A percentile compares a stretch with the other conserved stretches of the same genome.
Evolutionary conservation across 176 grass and related monocot species (phyloP).

Genomic region (Eremochloa ophiuroides): DNA sequence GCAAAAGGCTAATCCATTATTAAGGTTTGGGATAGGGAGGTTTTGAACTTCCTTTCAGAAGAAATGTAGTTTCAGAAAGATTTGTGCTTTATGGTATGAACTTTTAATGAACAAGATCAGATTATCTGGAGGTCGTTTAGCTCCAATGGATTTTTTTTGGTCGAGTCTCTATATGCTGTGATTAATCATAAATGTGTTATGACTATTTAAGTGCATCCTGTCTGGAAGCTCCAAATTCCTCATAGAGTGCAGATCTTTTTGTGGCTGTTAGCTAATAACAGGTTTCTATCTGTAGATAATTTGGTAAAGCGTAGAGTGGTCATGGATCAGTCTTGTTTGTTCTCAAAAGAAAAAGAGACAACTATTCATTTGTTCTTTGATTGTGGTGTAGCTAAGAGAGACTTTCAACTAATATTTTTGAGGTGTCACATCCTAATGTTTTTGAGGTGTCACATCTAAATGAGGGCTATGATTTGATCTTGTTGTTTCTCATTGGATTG

Average conservation of each 20-base stretch:
- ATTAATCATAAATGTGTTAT: neutral
- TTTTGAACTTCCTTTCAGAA: neutral
- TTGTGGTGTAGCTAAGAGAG: neutral
- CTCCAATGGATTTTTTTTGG: neutral
- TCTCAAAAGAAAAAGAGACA: neutral
- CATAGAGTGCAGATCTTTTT: no score
- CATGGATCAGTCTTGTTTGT: neutral
- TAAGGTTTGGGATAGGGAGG: neutral
- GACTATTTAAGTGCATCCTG: neutral
- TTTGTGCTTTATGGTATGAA: neutral
- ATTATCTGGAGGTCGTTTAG: neutral
- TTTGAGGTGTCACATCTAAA: neutral
- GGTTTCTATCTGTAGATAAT: neutral
- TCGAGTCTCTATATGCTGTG: neutral
- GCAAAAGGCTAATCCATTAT: neutral
- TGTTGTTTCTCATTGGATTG: neutral
- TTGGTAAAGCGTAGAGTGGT: neutral
- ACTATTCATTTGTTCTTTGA: neutral
- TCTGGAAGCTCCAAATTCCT: neutral
- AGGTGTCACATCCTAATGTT: no score
- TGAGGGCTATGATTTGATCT: neutral
- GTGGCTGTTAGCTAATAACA: neutral
- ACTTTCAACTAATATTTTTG: no score
- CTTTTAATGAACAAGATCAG: neutral
- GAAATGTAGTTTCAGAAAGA: neutral